Evolutionary conservation across 176 grass and related monocot genomes (phyloP), one percentile per base, ranked within the genome.

Genomic region (Oryza meridionalis): DNA sequence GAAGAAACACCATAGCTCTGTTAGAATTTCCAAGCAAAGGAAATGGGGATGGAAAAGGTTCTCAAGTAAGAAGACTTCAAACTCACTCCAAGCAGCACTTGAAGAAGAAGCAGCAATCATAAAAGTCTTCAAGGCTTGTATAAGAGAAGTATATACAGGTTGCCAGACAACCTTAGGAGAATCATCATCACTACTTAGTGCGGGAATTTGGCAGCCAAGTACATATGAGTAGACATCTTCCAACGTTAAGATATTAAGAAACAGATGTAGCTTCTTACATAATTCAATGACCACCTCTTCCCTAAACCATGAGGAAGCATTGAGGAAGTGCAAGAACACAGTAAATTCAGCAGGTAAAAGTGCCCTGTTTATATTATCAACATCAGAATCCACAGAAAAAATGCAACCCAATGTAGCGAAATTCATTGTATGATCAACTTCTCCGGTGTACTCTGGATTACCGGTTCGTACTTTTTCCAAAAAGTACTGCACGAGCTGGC

Each of bases 1-100:
- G 44, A 95, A 84, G 84, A 95, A 98, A 76, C 90, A 95, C 87
- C 85, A 93, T 69, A 98, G 79, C 75, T 98, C 96, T 76, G 91
- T 93, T 67, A 90, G 27, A 85, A 98, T 88, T 85, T 91, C 93
- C 78, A 92, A 65, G 69, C 90, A 91, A 75, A 98, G 87, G 77
- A 87, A 91, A 90, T 98, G 96, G 59, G 91, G 88, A 55, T 90
- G 87, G 80, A 93, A 93, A 87, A 98, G 70, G 63, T 90, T 93
- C 77, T 88, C 84, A 71, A 95, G 83, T 84, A 98, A 85, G 82
- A 95, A 86, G 66, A 75, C 77, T 85, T 93, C 93, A 69, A 93
- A 22, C 26, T 90, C 91, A 47, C 86, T 88, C 92, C 90, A 98
- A 80, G 80, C 82, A 92, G 78, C 65, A 90, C 63, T 42, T 76